These are phyloP conservation scores for Fusarium transvaalense DNA, from an alignment of 2,329 filamentous ascomycete genomes.

Conservation along the genomic window DNA sequence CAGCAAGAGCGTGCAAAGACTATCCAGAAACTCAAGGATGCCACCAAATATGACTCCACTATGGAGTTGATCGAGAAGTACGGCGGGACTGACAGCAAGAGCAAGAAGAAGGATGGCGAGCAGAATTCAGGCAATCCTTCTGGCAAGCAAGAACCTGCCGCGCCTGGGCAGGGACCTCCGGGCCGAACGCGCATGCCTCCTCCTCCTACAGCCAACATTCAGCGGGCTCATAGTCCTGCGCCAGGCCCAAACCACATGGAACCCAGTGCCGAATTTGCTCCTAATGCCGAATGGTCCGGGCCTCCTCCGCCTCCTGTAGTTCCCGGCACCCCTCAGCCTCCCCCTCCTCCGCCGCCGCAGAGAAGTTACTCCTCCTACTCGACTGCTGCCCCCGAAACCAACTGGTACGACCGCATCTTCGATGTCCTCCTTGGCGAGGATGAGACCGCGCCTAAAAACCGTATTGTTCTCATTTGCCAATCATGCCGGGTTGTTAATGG, in stretches of 20 bases:
- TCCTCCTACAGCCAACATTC: conserved; percentile 74
- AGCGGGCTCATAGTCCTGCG: conserved; percentile 55
- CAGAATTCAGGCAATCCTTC: conserved; percentile 25
- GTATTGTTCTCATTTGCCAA: conserved; percentile 86
- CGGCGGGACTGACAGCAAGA: conserved; percentile 71
- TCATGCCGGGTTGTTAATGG: conserved; percentile 92
- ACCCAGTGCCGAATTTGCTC: conserved; percentile 76
- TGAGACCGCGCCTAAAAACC: conserved; percentile 91
- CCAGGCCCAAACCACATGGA: conserved; percentile 51
- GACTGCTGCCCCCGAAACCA: conserved; percentile 58
- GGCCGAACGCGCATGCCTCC: conserved; percentile 64
- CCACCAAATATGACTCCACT: conserved; percentile 96
- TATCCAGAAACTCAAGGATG: conserved; percentile 93
- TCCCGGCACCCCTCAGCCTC: conserved; percentile 48
- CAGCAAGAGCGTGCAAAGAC: conserved; percentile 85
- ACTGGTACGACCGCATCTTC: conserved; percentile 95
- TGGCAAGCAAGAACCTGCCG: conserved; percentile 25
- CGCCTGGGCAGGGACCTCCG: conserved; percentile 35
- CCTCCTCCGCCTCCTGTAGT: conserved; percentile 57
- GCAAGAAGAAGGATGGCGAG: conserved; percentile 47
- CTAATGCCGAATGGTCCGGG: conserved; percentile 67
- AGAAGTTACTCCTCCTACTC: conserved; percentile 35
- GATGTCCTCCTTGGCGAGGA: conserved; percentile 95
- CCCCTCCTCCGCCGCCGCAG: conserved; percentile 22
- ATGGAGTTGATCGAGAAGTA: conserved; percentile 95